Evolutionary conservation across 1,139 yeast species (phyloP).

Genomic region (Taphrina pruni): DNA sequence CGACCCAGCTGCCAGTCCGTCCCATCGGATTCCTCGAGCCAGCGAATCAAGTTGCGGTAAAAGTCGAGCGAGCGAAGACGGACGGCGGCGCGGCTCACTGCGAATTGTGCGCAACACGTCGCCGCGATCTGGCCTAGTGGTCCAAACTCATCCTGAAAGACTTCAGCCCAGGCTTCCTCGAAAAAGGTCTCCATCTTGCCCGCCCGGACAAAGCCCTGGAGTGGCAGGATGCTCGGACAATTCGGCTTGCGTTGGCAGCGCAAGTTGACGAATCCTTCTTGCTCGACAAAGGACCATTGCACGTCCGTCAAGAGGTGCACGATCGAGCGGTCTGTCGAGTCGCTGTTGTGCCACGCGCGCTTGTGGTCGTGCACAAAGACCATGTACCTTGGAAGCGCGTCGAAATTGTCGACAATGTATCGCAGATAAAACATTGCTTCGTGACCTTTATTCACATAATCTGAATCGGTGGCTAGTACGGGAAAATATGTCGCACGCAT

Average conservation of each 20-base stretch:
- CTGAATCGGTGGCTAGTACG: background rate
- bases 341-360: conserved; percentile 36
- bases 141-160: conserved; percentile 21
- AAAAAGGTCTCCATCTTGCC: conserved; percentile 24
- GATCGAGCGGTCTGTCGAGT: conserved; percentile 20
- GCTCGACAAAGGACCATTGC: conserved; percentile 12
- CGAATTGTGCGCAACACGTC: conserved; percentile 35
- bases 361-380: conserved; percentile 32
- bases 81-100: conserved; percentile 20
- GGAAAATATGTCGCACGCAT: conserved; percentile 12
- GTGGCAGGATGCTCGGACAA: conserved; percentile 16
- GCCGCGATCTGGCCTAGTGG: conserved; percentile 21
- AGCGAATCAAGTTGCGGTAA: background rate
- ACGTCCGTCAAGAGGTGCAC: conserved; percentile 6
- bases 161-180: conserved; percentile 21
- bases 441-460: conserved; percentile 22
- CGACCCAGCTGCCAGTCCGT: conserved; percentile 22
- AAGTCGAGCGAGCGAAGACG: conserved; percentile 1
- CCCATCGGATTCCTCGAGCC: conserved; percentile 21
- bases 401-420: conserved; percentile 22
- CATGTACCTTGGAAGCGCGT: conserved; percentile 17
- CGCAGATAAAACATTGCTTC: conserved; percentile 31
- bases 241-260: conserved; percentile 18
- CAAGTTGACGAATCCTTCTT: conserved; percentile 24
- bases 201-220: conserved; percentile 6